Conservation (phyloP, 2,329 filamentous ascomycete species). For the Ophiostoma sp. region DNA sequence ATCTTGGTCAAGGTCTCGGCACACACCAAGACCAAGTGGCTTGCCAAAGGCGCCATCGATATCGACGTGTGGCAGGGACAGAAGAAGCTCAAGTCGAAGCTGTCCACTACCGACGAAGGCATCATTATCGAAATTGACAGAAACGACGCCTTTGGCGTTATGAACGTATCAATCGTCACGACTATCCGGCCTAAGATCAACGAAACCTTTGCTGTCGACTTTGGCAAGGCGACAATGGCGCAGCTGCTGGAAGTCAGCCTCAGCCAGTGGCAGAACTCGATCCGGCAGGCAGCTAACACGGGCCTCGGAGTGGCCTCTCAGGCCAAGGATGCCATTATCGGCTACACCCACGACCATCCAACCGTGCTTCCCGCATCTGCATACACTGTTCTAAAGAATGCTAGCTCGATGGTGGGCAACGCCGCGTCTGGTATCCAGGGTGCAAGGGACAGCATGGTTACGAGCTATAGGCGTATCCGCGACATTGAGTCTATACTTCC, state of each 20-base stretch:
- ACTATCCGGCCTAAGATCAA: constrained; percentile 55
- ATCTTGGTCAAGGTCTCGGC: constrained; percentile 51
- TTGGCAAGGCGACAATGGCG: constrained; percentile 46
- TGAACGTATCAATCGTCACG: constrained; percentile 55
- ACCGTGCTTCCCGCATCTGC: background rate
- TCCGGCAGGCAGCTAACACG: constrained; percentile 40
- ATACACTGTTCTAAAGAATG: background rate
- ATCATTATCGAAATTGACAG: constrained; percentile 48
- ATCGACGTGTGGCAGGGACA: constrained; percentile 50
- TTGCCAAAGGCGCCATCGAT: constrained; percentile 51
- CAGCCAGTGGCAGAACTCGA: constrained; percentile 36
- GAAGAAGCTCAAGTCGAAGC: constrained; percentile 44
- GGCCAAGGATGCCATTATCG: constrained; percentile 1
- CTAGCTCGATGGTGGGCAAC: background rate
- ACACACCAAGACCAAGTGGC: constrained; percentile 48
- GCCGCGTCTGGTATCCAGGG: background rate
- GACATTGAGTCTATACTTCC: background rate
- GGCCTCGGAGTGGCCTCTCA: constrained; percentile 32
- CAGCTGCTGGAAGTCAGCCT: constrained; percentile 40
- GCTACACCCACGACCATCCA: constrained; percentile 24
- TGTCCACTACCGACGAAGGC: constrained; percentile 45
- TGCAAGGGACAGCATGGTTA: background rate
- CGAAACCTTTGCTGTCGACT: constrained; percentile 56
- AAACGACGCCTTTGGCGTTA: constrained; percentile 51
- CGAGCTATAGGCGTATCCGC: background rate